Base-by-base conservation (phyloP, 805 yeast species). In the Lachancea lanzarotensis region DNA sequence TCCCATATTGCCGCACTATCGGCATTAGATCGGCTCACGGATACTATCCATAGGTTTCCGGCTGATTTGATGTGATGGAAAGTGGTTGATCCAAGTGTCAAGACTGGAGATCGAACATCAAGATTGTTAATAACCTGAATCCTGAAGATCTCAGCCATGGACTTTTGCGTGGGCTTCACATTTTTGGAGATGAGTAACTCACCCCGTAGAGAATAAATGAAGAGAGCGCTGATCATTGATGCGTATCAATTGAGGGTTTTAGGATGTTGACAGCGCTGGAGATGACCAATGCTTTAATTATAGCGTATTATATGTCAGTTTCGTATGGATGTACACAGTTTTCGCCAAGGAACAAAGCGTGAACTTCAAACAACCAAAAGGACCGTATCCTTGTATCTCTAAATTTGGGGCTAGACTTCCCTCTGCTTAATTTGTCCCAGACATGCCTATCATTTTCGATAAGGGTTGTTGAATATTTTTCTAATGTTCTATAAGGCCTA, bases 31-130 rank as follows among this genome's bases (percentile, higher is more conserved):
- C 97, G 75, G 1, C 95, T 79, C n/a, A 90, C 89, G 0, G 90
- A 95, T 10, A 90, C 95, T 8, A 88, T 55, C 84, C 95, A 93
- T 13, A 91, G 54, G 20, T 50, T 47, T 46, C 71, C 69, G 7
- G 72, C 72, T 25, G 74, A 70, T 51, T 77, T 78, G 39, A 86
- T 81, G 57, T 88, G 90, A 43, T 88, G 73, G 59, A 91, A 93
- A 0, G 96, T 83, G 0, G 98, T 93, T 0, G 95, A 86, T 1
- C 98, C 98, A 36, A 93, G 67, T 0, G 98, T 93, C 36, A 91
- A 67, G 1, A 84, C 73, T 0, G 93, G 91, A 0, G 87, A 76
- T 50, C 81, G 68, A n/a, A 72, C 67, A 62, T 56, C 59, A 11
- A 49, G 35, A 45, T 82, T 75, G 43, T 85, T 72, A 35, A 91